These are phyloP conservation scores for Nicotiana tomentosiformis DNA, from an alignment of 257 asterid genomes.

Conservation along the genomic window DNA sequence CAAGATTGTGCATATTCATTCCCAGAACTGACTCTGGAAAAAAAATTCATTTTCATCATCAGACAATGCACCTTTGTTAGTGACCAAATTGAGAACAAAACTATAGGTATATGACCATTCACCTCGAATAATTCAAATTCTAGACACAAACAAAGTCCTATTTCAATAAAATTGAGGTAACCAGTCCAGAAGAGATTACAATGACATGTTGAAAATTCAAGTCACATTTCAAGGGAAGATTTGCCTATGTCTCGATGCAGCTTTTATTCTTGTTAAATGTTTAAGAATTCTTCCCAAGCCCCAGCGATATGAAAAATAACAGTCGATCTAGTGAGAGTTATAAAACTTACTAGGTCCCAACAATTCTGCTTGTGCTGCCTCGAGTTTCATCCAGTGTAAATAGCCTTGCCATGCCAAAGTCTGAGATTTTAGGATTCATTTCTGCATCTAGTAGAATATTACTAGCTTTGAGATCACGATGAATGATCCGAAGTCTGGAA, in stretches of 20 bases:
- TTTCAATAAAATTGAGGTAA: background rate
- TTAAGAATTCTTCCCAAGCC: too few relatives aligned
- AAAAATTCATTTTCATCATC: background rate
- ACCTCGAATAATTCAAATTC: background rate
- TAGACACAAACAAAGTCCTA: too few relatives aligned
- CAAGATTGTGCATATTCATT: too few relatives aligned
- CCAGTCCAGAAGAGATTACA: background rate
- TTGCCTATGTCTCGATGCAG: too few relatives aligned
- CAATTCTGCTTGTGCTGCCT: conserved; percentile 13
- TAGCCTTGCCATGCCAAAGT: conserved; percentile 27
- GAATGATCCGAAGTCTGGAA: conserved; percentile 17
- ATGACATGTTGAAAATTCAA: background rate
- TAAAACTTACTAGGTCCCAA: conserved; percentile 22
- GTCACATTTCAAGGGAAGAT: background rate
- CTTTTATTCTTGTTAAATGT: too few relatives aligned
- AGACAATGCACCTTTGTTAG: background rate
- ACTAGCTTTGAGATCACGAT: conserved; percentile 26
- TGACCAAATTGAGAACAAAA: background rate
- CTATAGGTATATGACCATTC: background rate
- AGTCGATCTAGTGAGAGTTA: too few relatives aligned
- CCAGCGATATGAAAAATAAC: background rate
- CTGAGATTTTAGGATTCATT: conserved; percentile 25
- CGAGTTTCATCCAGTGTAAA: conserved; percentile 10
- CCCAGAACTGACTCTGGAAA: background rate
- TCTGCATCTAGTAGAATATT: conserved; percentile 19